These are phyloP conservation scores for Kregervanrija pseudodelftensis DNA, from an alignment of 805 yeast species.

Conservation along the genomic window DNA sequence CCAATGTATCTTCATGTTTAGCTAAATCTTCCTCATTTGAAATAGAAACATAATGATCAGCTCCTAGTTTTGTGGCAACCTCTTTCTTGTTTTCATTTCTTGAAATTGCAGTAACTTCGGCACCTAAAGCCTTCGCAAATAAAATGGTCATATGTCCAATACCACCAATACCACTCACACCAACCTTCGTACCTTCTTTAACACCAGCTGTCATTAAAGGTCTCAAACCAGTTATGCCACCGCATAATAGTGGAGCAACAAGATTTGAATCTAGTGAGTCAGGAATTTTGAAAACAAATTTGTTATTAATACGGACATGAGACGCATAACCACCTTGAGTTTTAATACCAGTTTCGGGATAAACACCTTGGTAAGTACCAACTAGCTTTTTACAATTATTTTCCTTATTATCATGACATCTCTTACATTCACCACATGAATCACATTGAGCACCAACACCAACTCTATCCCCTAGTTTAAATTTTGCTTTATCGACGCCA, in stretches of 20 bases:
- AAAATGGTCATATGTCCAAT: slow-evolving; percentile 40
- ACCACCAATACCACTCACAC: slow-evolving; percentile 42
- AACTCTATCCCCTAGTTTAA: slow-evolving; percentile 42
- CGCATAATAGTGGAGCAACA: slow-evolving; percentile 52
- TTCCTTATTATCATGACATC: slow-evolving; percentile 32
- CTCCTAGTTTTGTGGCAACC: slow-evolving; percentile 45
- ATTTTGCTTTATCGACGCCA: slow-evolving; percentile 21
- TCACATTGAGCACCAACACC: slow-evolving; percentile 42
- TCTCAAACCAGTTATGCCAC: slow-evolving; percentile 47
- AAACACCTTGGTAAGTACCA: slow-evolving; percentile 45
- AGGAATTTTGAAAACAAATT: slow-evolving; percentile 43
- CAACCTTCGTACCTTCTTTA: slow-evolving; percentile 44
- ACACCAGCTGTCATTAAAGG: slow-evolving; percentile 37
- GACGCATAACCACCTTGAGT: slow-evolving; percentile 46
- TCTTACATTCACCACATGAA: slow-evolving; percentile 33
- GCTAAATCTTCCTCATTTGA: slow-evolving; percentile 36
- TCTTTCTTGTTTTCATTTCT: slow-evolving; percentile 41
- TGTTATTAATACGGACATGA: slow-evolving; percentile 36
- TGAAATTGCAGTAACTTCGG: slow-evolving; percentile 51
- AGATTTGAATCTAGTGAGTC: slow-evolving; percentile 33
- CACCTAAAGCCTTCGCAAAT: slow-evolving; percentile 54
- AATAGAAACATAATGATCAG: slow-evolving; percentile 48
- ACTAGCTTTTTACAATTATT: slow-evolving; percentile 43
- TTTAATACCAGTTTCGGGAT: slow-evolving; percentile 37
- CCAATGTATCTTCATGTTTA: slow-evolving; percentile 29